Percentiles rank a stretch among this genome's conserved stretches.
phyloP scores from a whole-genome alignment of 148 eudicot species.

The Rheum nobile region DNA sequence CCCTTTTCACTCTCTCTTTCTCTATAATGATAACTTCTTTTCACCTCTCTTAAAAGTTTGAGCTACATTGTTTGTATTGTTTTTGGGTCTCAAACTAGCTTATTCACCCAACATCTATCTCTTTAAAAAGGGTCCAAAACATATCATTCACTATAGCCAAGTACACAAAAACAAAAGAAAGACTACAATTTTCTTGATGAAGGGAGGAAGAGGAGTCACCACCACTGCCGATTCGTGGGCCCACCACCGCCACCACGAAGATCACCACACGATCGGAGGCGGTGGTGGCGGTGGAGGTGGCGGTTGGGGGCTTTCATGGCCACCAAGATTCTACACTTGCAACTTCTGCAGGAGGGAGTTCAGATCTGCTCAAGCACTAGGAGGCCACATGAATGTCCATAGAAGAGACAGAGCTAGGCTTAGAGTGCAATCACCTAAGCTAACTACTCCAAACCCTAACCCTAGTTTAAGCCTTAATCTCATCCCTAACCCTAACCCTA shows the following conservation, averaged over 20 bases:
- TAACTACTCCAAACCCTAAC: conserved; percentile 16
- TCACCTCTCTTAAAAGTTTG: not conserved
- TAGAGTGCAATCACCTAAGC: conserved; percentile 30
- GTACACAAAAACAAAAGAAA: not conserved
- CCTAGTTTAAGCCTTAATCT: conserved; percentile 29
- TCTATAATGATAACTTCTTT: not conserved
- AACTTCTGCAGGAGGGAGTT: conserved; percentile 82
- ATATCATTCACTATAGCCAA: not conserved
- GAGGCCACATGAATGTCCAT: conserved; percentile 98
- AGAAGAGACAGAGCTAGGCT: conserved; percentile 77
- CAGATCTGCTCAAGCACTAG: conserved; percentile 91
- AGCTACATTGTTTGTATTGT: not conserved
- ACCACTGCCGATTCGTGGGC: not conserved
- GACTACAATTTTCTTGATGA: not conserved
- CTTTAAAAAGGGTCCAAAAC: conserved; percentile 1
- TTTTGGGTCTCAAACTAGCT: not conserved
- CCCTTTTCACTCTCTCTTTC: not conserved
- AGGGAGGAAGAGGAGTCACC: conserved; percentile 3
- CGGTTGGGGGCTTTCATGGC: conserved; percentile 37
- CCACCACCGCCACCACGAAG: not conserved
- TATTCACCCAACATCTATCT: not conserved
- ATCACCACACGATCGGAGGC: conserved; percentile 4
- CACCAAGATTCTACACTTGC: conserved; percentile 73
- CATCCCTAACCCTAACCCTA: conserved; percentile 19
- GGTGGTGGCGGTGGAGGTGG: conserved; percentile 18